Evolutionary conservation across 768 basidiomycete species (phyloP).

Genomic region (Lyophyllum semitale): DNA sequence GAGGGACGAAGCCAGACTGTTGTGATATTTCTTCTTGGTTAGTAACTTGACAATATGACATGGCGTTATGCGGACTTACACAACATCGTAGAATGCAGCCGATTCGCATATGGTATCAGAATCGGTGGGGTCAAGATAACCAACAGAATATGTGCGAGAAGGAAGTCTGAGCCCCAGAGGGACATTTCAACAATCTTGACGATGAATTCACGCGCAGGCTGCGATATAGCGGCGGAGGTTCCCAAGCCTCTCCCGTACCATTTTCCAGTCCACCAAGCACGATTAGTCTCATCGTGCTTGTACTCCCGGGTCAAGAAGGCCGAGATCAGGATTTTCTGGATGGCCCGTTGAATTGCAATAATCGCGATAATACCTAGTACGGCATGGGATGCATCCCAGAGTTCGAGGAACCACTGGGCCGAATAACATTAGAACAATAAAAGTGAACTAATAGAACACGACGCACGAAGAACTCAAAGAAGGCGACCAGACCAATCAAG

Average conservation of each 20-base stretch:
- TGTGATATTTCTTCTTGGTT: conserved; percentile 6
- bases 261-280: conserved; percentile 99
- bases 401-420: conserved; percentile 89
- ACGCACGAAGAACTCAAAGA: conserved; percentile 96
- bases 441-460: conserved; percentile 3
- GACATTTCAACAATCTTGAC: conserved; percentile 99
- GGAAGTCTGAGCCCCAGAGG: conserved; percentile 94
- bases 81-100: conserved; percentile 89
- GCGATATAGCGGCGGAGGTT: conserved; percentile 80
- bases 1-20: conserved; percentile 94
- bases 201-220: conserved; percentile 95
- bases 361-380: conserved; percentile 91
- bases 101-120: conserved; percentile 86
- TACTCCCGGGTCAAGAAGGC: conserved; percentile 95
- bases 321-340: conserved; percentile 93
- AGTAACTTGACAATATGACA: not conserved
- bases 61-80: conserved; percentile 52
- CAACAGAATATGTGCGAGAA: conserved; percentile 81
- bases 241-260: conserved; percentile 97
- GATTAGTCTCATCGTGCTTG: conserved; percentile 98
- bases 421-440: conserved; percentile 21
- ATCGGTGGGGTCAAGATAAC: conserved; percentile 85
- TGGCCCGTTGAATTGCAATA: conserved; percentile 86
- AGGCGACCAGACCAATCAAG: conserved; percentile 79
- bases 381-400: conserved; percentile 96